Conservation (phyloP, 2,329 filamentous ascomycete genomes). For the Bisporella sp. region DNA sequence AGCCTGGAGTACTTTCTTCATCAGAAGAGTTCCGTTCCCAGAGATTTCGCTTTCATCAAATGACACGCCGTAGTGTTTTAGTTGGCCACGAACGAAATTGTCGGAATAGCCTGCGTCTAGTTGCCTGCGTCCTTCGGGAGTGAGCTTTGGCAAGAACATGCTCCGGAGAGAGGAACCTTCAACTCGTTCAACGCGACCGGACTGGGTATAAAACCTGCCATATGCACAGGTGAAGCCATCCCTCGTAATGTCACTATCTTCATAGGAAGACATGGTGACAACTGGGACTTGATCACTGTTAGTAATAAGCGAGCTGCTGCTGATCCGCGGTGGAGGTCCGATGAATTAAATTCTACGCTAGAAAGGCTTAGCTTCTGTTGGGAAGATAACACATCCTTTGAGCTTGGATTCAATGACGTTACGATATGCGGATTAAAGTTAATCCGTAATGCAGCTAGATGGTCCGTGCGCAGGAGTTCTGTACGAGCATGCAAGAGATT, state of each 20-base stretch:
- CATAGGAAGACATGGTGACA: not conserved
- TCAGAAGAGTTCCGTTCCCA: slow-evolving; percentile 6
- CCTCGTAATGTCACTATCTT: not conserved
- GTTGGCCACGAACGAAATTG: slow-evolving; percentile 5
- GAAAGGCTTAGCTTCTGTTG: not conserved
- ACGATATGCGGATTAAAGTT: too few relatives aligned
- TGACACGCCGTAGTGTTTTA: slow-evolving; percentile 3
- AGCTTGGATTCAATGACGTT: too few relatives aligned
- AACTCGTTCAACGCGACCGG: not conserved
- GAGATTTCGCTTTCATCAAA: slow-evolving; percentile 6
- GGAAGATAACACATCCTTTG: not conserved
- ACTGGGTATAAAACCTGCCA: not conserved
- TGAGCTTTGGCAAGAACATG: slow-evolving; percentile 6
- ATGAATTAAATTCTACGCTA: not conserved
- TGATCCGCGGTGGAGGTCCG: not conserved
- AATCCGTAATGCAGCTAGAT: too few relatives aligned
- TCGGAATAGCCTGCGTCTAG: slow-evolving; percentile 1
- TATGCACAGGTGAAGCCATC: not conserved
- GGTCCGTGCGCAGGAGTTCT: too few relatives aligned
- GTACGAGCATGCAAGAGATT: too few relatives aligned
- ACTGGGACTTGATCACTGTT: not conserved
- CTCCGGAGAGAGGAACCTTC: slow-evolving; percentile 4
- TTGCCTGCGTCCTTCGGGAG: slow-evolving; percentile 1
- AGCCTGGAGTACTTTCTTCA: slow-evolving; percentile 8
- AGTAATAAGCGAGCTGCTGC: not conserved